These are phyloP conservation scores for Chloromonas sp. DNA, from an alignment of 163 green algal species.

Conservation along the genomic window DNA sequence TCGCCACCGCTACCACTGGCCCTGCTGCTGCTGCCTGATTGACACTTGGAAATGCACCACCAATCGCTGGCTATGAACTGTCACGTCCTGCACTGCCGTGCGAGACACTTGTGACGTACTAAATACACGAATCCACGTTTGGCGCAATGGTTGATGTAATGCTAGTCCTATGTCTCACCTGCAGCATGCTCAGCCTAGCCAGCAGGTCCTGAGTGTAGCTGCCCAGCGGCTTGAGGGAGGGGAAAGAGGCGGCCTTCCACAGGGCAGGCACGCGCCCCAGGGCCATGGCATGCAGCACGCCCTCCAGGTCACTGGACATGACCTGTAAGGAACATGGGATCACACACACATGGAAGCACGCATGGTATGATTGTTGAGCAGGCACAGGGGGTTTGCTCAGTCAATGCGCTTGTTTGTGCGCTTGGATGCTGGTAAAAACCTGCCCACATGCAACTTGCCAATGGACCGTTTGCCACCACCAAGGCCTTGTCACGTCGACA, in stretches of 20 bases:
- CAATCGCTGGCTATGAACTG: neutral
- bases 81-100: neutral
- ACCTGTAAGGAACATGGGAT: conserved; percentile 13
- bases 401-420: no score
- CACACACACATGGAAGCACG: neutral
- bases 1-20: neutral
- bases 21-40: neutral
- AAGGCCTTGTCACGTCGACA: neutral
- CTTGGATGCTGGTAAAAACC: no score
- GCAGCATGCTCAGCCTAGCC: conserved; percentile 34
- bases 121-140: no score
- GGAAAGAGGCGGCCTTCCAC: conserved; percentile 43
- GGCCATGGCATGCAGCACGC: conserved; percentile 26
- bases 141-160: no score
- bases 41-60: neutral
- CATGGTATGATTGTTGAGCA: neutral
- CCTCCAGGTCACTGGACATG: conserved; percentile 52
- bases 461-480: neutral
- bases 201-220: conserved; percentile 48
- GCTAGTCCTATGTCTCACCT: neutral
- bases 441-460: neutral
- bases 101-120: neutral
- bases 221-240: conserved; percentile 51
- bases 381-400: no score
- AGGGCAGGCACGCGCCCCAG: conserved; percentile 39